Base-by-base conservation (phyloP, 805 yeast species). In the Hanseniaspora osmophila region DNA sequence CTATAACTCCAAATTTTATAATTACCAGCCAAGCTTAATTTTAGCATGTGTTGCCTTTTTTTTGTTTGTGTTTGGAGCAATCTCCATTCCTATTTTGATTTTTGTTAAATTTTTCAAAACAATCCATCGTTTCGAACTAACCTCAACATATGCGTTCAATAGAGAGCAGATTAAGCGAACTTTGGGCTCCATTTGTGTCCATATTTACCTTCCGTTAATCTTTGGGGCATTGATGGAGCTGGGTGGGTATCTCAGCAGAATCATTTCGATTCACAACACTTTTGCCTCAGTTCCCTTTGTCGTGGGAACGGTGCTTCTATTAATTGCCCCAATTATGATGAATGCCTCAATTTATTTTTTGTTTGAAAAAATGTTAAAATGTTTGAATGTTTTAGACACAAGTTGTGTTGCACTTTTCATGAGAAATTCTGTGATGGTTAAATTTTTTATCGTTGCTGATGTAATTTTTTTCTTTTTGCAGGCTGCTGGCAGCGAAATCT, bases 291-390 rank as follows among this genome's bases (percentile, higher is more conserved):
- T 33, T 5, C 56, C 62, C 1, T 62, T 52, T 46, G 45, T 56
- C 35, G 49, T 55, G 5, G 63, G 62, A 48, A 39, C 56, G 1
- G 46, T 59, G 15, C 47, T 57, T 10, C 37, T 62, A 35, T 49
- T 61, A 37, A 48, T 62, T 30, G 62, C 64, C 0, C 66, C 66
- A 6, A 52, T 63, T 1, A 49, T 62, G 9, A 54, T 55, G 41
- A 60, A 63, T 2, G 65, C 62, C 1, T 45, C 63, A 1, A 56
- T 61, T 18, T 62, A 62, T 45, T 58, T 62, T 63, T 12, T 53
- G 2, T 57, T 62, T 43, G 64, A 61, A 13, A 48, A 57, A 45
- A 37, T 62, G 29, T 47, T 59, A 4, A 17, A 12, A 11, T 16
- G 13, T 37, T 37, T 37, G 16, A 17, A 37, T 37, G 13, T 13